Evolutionary conservation across 805 yeast species (phyloP), one percentile per base, ranked within the genome.

Genomic region (Schwanniomyces polymorphus): DNA sequence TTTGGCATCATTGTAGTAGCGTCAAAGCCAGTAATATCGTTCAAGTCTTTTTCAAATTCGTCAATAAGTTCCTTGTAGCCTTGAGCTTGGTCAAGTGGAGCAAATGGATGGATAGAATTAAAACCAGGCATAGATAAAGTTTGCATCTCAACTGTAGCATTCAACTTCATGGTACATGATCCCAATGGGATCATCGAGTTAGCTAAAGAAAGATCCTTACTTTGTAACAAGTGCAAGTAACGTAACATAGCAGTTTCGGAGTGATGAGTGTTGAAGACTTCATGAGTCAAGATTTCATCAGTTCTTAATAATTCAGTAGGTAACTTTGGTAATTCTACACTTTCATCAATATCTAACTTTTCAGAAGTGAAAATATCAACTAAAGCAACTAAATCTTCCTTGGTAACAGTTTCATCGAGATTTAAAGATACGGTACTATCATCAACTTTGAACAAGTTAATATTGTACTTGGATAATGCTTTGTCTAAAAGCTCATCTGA

Each of bases 181-280:
- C 99, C 99, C 52, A 94, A 78, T 18, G 99, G 95, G 52, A 94
- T 94, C 99, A 94, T 94, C 5, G 97, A 88, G 61, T 91, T 87
- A 9, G 98, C 97, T 49, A 94, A 76, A 0, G 98, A 92, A 50
- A 94, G 75, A 72, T 94, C 99, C 70, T 88, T 90, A 49, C 68
- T 63, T 70, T 94, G 98, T 45, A 94, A 75, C 49, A 80, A 78
- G 62, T 90, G 94, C 58, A 94, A 72, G 70, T 94, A 94, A 64
- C 99, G 82, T 56, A 94, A 77, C 87, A 94, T 86, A 43, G 97
- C 85, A 27, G 99, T 94, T 72, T 94, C 99, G 7, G 97, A 86
- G 63, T 90, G 98, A 67, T 94, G 84, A 18, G 80, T 68, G 70
- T 88, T 84, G 80, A 94, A 94, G 6, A 91, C 97, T 28, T 80